Evolutionary conservation across 2,329 filamentous ascomycete species (phyloP).

Genomic region (Emergomyces africanus): DNA sequence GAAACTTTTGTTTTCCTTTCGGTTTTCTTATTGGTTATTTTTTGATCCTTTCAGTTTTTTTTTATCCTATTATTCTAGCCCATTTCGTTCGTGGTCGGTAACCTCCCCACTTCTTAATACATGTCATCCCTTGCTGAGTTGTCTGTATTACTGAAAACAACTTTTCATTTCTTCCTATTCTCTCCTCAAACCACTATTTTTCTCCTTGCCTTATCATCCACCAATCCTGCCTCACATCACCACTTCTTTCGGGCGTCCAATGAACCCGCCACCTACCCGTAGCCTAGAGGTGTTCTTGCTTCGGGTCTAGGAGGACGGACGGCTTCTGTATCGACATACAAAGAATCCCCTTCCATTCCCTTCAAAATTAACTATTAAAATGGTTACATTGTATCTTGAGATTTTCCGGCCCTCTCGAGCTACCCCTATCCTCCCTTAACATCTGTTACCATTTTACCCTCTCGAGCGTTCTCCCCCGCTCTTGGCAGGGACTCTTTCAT

Average conservation of each 20-base stretch:
- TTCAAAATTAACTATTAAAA: not conserved
- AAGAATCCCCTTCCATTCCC: not conserved
- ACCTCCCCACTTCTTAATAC: not conserved
- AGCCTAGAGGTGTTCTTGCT: not conserved
- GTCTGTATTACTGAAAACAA: not conserved
- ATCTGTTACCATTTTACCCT: not conserved
- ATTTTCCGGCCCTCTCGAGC: not conserved
- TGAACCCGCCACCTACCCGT: not conserved
- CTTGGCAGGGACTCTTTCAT: not conserved
- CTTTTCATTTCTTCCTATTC: not conserved
- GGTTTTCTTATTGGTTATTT: not conserved
- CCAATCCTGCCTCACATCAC: not conserved
- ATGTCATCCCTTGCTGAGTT: not conserved
- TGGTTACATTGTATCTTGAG: not conserved
- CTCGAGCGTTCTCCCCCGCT: not conserved
- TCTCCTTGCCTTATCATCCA: not conserved
- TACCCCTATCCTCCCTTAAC: not conserved
- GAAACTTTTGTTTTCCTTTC: not conserved
- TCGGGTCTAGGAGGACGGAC: not conserved
- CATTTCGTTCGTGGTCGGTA: not conserved
- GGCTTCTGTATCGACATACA: not conserved
- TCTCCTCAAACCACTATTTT: not conserved
- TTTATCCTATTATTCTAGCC: not conserved
- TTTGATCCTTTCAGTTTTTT: not conserved
- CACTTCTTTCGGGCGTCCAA: not conserved